Conservation (phyloP, 169 alveolate species). For the Cryptosporidium ubiquitum region DNA sequence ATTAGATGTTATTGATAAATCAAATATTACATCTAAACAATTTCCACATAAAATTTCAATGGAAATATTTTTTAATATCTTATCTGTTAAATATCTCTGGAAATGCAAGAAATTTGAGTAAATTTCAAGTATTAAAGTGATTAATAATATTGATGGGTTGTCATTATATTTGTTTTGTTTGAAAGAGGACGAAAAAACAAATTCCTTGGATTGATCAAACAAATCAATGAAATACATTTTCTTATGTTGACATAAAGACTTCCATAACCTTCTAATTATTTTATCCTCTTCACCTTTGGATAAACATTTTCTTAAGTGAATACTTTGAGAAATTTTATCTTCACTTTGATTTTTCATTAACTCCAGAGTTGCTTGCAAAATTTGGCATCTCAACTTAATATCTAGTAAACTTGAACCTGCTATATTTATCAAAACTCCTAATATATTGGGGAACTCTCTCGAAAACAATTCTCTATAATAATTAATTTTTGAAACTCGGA, state of each 20-base stretch:
- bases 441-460: constrained; percentile 35
- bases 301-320: constrained; percentile 16
- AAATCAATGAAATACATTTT: neutral
- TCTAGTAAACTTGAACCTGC: constrained; percentile 44
- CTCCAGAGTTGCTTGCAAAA: constrained; percentile 15
- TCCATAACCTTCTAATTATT: constrained; percentile 18
- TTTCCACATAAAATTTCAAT: neutral
- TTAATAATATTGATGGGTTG: neutral
- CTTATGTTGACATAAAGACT: constrained; percentile 19
- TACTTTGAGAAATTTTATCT: constrained; percentile 22
- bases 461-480: neutral
- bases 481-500: constrained; percentile 1
- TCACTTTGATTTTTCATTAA: constrained; percentile 10
- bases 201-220: neutral
- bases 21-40: constrained; percentile 3
- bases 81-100: constrained; percentile 28
- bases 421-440: constrained; percentile 3
- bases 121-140: constrained; percentile 20
- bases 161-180: neutral
- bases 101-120: constrained; percentile 34
- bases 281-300: neutral
- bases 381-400: constrained; percentile 14
- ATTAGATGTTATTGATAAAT: constrained; percentile 4
- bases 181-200: neutral
- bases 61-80: neutral